Conservation (phyloP, 176 grass and related monocot genomes). For the Bolboschoenus planiculmis region DNA sequence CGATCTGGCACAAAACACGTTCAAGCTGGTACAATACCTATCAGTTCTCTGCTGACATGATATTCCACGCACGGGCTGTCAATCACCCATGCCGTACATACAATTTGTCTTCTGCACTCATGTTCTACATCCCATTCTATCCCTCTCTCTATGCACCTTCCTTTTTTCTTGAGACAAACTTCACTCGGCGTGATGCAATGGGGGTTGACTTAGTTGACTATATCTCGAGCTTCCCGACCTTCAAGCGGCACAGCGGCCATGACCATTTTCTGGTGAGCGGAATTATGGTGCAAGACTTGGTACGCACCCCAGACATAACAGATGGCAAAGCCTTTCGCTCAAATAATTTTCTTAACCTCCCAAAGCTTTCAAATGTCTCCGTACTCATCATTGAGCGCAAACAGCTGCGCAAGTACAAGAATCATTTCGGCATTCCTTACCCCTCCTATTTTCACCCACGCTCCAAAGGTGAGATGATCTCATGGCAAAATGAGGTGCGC, state of each 20-base stretch:
- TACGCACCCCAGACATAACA: neutral
- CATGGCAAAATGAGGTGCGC: constrained; percentile 30
- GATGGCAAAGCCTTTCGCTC: neutral
- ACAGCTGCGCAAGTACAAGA: neutral
- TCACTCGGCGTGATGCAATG: constrained; percentile 16
- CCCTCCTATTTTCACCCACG: constrained; percentile 41
- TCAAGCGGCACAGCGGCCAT: constrained; percentile 15
- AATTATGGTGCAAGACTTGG: neutral
- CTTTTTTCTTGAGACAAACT: neutral
- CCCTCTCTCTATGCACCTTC: constrained; percentile 24
- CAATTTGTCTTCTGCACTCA: neutral
- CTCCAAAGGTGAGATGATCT: constrained; percentile 6
- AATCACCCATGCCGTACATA: constrained; percentile 36
- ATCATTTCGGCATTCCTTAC: constrained; percentile 33
- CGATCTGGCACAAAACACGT: constrained; percentile 14
- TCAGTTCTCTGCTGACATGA: constrained; percentile 28
- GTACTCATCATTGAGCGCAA: constrained; percentile 32
- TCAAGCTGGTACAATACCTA: constrained; percentile 27
- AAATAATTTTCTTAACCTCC: constrained; percentile 13
- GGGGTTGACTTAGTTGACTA: constrained; percentile 11
- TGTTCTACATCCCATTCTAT: constrained; percentile 36
- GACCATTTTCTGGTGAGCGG: constrained; percentile 36
- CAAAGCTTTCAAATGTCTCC: constrained; percentile 25
- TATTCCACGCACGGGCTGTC: constrained; percentile 33
- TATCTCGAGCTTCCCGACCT: constrained; percentile 11